Base-by-base conservation (phyloP, 331 rosid species). In the Dryas integrifolia region DNA sequence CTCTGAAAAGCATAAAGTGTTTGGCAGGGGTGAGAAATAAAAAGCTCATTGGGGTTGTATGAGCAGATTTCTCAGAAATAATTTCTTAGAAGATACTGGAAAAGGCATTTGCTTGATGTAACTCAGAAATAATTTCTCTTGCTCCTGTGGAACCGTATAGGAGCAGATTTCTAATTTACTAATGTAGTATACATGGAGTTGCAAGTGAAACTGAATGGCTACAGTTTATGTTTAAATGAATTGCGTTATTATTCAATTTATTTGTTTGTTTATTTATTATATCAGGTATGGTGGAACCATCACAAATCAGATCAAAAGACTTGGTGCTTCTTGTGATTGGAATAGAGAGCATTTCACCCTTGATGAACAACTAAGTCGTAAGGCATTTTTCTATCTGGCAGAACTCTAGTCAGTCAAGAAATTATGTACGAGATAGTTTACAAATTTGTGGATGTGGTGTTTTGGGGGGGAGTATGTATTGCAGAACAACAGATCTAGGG, bases 271-370 rank as follows among this genome's bases (percentile, higher is more conserved):
- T 58, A 16, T 18, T 66, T 71, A 7, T 75, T 38, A 71, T 69
- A 35, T 74, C 79, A 93, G 98, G 82, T 93, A 89, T 82, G 98
- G 97, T 72, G 97, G 97, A 77, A 87, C 97, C 74, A 93, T 93
- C 82, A 69, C 94, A 50, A 93, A 93, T 81, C 98, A 93, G 90
- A 93, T 93, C 59, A 93, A 88, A 90, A 89, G 98, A 83, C 98
- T 93, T 53, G 98, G 98, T 72, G 98, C 97, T 83, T 93, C 98
- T 50, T 93, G 98, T 86, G 98, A 93, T 84, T 93, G 98, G 98
- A 85, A 82, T 39, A 87, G 92, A 85, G 98, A 91, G 80, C 97
- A 84, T 77, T 93, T 93, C 80, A 93, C 98, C 75, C 98, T 93
- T 70, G 97, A 93, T 86, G 92, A 89, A 82, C 97, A 93, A 90